phyloP scores from a whole-genome alignment of 2,329 filamentous ascomycete species.

The Aspergillus pseudoglaucus region DNA sequence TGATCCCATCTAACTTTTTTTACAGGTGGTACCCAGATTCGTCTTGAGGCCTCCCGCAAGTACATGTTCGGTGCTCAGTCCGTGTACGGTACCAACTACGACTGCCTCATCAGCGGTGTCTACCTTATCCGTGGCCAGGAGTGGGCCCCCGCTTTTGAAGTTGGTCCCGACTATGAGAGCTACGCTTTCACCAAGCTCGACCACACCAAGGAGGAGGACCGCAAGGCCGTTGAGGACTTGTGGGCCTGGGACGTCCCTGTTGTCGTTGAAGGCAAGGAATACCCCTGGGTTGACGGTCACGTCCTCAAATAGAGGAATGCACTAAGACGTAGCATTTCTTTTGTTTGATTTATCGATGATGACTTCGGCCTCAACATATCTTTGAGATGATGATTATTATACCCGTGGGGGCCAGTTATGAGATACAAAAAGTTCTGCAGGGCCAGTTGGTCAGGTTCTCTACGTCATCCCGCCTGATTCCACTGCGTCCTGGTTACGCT shows the following conservation, averaged over 20 bases:
- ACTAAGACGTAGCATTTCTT: background rate
- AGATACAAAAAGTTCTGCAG: too few species aligned
- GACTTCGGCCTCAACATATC: background rate
- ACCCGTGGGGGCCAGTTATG: too few species aligned
- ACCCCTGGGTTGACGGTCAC: conserved; percentile 85
- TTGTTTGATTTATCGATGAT: background rate
- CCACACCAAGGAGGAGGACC: conserved; percentile 75
- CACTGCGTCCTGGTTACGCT: conserved; percentile 5
- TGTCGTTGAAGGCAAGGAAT: conserved; percentile 76
- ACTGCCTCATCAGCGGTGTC: conserved; percentile 85
- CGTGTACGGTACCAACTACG: conserved; percentile 83
- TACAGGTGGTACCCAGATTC: conserved; percentile 81
- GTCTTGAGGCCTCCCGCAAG: conserved; percentile 96
- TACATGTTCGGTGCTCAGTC: conserved; percentile 88
- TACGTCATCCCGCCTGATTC: background rate
- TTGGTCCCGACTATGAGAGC: conserved; percentile 94
- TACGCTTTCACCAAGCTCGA: conserved; percentile 97
- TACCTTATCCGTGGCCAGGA: conserved; percentile 95
- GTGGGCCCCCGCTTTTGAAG: conserved; percentile 77
- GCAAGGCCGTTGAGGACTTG: conserved; percentile 73
- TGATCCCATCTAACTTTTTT: conserved; percentile 9
- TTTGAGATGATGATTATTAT: too few species aligned
- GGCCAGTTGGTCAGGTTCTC: background rate
- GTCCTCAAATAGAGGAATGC: conserved; percentile 83
- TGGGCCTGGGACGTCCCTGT: conserved; percentile 92